phyloP scores from a whole-genome alignment of 164 flowering plant species.

The Kalanchoe fedtschenkoi region DNA sequence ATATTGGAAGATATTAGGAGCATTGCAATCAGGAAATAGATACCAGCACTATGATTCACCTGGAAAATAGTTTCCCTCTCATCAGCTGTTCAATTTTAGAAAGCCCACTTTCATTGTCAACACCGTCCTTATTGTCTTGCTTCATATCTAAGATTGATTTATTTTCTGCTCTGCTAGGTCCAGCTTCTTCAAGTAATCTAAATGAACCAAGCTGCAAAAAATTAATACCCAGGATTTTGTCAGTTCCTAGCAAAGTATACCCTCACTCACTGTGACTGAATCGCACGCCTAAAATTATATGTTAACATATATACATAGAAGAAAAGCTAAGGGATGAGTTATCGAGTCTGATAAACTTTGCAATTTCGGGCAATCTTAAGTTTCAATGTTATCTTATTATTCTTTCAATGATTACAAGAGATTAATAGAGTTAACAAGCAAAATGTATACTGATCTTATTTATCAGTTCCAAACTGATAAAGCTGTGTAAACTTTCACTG shows the following conservation, averaged over 20 bases:
- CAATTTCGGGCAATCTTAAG: neutral
- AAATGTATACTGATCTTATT: neutral
- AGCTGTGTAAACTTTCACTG: neutral
- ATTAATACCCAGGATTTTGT: neutral
- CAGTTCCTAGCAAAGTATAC: neutral
- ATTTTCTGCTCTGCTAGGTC: slow-evolving; percentile 16
- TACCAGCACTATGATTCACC: slow-evolving; percentile 23
- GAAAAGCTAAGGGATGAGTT: neutral
- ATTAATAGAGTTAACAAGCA: neutral
- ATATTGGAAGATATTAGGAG: neutral
- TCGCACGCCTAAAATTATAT: neutral
- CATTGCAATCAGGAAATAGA: neutral
- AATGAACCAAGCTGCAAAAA: slow-evolving; percentile 30
- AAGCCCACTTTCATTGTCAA: slow-evolving; percentile 21
- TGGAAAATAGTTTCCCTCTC: slow-evolving; percentile 48
- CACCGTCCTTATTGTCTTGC: slow-evolving; percentile 11
- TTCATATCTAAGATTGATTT: slow-evolving; percentile 11
- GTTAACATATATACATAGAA: neutral
- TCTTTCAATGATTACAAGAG: neutral
- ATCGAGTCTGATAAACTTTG: neutral
- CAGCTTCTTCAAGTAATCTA: slow-evolving; percentile 17
- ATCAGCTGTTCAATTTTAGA: slow-evolving; percentile 60
- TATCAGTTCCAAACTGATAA: neutral
- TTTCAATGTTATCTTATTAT: neutral
- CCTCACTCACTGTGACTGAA: neutral